Evolutionary conservation across 495 filamentous ascomycete species (phyloP).

Genomic region (Penicillium tannophilum): DNA sequence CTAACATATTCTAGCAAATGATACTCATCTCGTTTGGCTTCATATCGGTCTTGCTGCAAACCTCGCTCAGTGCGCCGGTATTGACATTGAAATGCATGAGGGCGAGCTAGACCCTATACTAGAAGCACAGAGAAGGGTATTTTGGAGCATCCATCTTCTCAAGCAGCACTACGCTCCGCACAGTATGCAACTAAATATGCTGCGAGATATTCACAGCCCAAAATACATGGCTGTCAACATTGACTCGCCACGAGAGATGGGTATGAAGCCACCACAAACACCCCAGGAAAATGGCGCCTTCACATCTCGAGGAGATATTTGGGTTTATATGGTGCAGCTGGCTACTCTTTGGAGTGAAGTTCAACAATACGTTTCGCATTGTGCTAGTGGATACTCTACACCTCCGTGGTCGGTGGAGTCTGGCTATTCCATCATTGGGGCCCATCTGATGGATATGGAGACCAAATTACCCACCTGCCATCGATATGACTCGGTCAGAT

Average conservation of each 20-base stretch:
- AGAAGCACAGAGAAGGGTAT: slow-evolving; percentile 41
- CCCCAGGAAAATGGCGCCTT: slow-evolving; percentile 31
- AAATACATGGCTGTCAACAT: slow-evolving; percentile 25
- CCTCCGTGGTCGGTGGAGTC: slow-evolving; percentile 47
- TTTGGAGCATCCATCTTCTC: slow-evolving; percentile 49
- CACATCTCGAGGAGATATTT: slow-evolving; percentile 39
- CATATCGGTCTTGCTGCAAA: slow-evolving; percentile 27
- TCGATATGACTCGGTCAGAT: slow-evolving; percentile 45
- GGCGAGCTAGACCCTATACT: slow-evolving; percentile 19
- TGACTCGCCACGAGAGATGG: slow-evolving; percentile 18
- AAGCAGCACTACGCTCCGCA: slow-evolving; percentile 42
- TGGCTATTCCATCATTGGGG: slow-evolving; percentile 42
- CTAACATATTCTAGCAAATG: slow-evolving; percentile 17
- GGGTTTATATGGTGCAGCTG: slow-evolving; percentile 42
- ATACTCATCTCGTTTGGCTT: slow-evolving; percentile 28
- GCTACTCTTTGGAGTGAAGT: slow-evolving; percentile 45
- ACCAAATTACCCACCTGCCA: slow-evolving; percentile 43
- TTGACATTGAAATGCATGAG: slow-evolving; percentile 39
- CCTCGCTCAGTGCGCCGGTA: slow-evolving; percentile 39
- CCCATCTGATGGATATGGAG: slow-evolving; percentile 44
- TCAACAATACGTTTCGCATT: slow-evolving; percentile 41
- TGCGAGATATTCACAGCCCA: slow-evolving; percentile 35
- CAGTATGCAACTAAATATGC: slow-evolving; percentile 35
- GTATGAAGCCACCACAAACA: slow-evolving; percentile 25
- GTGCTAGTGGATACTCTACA: slow-evolving; percentile 37